Percentiles rank a stretch among this genome's conserved stretches.
These are phyloP conservation scores for Puccinia novopanici DNA, from an alignment of 1,284 basidiomycete species.

Conservation along the genomic window DNA sequence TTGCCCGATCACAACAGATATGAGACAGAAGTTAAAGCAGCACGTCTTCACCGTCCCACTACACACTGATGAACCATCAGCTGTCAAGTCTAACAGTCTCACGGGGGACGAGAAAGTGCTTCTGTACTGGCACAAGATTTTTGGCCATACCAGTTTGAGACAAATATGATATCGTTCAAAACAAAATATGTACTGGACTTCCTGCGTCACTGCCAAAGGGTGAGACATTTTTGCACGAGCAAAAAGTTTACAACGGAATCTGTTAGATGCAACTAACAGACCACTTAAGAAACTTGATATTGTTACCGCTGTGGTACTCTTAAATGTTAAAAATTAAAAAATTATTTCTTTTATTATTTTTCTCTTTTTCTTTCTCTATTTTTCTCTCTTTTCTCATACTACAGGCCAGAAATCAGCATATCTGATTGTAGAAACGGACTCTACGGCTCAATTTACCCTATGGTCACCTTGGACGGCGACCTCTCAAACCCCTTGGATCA, in stretches of 20 bases:
- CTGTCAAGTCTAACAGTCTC: background rate
- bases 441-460: no score
- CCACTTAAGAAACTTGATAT: background rate
- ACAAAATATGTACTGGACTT: no score
- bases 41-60: background rate
- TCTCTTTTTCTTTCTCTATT: no score
- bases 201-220: background rate
- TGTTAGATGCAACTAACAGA: background rate
- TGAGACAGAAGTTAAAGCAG: background rate
- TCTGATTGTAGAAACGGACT: no score
- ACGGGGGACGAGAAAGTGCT: background rate
- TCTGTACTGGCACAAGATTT: background rate
- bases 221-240: background rate
- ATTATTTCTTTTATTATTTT: no score
- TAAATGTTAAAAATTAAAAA: no score
- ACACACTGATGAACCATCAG: background rate
- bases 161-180: background rate
- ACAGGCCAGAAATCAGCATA: no score
- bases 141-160: background rate
- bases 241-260: background rate
- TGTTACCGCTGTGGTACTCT: no score
- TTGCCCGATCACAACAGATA: background rate
- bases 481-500: no score
- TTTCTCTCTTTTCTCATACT: no score
- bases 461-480: no score